Evolutionary conservation across 208 protist genomes (phyloP).

Genomic region (Angomonas desouzai): DNA sequence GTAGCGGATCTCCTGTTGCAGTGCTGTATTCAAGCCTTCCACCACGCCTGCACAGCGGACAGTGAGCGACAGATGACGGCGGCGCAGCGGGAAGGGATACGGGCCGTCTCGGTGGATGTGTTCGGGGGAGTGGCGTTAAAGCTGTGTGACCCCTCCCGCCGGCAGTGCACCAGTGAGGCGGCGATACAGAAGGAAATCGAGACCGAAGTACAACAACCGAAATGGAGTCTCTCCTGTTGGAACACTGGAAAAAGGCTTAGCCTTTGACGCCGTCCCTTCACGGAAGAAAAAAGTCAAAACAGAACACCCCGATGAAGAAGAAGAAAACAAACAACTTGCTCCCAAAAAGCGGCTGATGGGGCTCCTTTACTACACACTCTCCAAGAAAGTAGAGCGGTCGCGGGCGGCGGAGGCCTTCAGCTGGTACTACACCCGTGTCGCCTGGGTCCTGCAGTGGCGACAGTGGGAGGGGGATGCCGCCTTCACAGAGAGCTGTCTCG

Average conservation of each 20-base stretch:
- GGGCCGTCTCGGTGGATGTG: constrained; percentile 51
- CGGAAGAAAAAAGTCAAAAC: constrained; percentile 4
- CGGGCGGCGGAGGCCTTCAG: constrained; percentile 24
- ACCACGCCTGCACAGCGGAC: constrained; percentile 24
- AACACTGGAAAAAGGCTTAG: constrained; percentile 7
- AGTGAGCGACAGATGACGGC: neutral
- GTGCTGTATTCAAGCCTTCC: constrained; percentile 33
- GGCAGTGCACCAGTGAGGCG: neutral
- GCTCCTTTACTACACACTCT: constrained; percentile 36
- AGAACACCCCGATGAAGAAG: neutral
- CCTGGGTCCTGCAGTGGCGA: constrained; percentile 51
- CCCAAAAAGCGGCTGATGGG: neutral
- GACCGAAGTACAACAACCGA: neutral
- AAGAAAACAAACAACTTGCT: neutral
- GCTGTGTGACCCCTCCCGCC: constrained; percentile 28
- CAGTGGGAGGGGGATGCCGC: neutral
- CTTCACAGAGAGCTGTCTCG: constrained; percentile 21
- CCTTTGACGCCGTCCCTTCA: neutral
- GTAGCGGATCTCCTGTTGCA: constrained; percentile 71
- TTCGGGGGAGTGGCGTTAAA: constrained; percentile 52
- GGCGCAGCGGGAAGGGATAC: constrained; percentile 23
- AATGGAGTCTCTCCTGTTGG: neutral
- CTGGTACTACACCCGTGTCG: constrained; percentile 57
- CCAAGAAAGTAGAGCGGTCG: constrained; percentile 19
- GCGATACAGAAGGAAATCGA: neutral